These are phyloP conservation scores for Mycena pura DNA, from an alignment of 768 basidiomycete species.

Conservation along the genomic window DNA sequence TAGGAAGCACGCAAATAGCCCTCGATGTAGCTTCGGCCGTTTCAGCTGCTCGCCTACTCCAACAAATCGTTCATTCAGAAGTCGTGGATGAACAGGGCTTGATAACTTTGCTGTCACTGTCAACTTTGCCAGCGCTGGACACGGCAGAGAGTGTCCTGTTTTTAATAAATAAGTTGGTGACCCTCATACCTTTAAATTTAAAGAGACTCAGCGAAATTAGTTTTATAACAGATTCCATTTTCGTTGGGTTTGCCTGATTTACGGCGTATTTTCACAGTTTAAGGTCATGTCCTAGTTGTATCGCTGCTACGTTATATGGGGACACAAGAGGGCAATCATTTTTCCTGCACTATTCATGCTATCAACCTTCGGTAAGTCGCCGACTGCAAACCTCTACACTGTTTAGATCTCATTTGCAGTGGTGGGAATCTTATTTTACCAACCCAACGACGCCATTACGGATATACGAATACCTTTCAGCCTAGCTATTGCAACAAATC, in stretches of 20 bases:
- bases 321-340: background rate
- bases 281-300: background rate
- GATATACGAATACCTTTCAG: too few species aligned
- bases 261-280: background rate
- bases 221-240: background rate
- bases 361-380: background rate
- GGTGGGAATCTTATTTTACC: background rate
- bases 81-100: background rate
- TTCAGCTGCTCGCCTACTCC: background rate
- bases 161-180: background rate
- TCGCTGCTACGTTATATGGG: background rate
- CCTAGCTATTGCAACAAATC: background rate
- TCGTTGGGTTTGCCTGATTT: background rate
- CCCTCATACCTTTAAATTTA: background rate
- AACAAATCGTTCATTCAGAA: background rate
- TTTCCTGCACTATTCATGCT: background rate
- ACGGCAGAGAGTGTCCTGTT: too few species aligned
- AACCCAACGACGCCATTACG: background rate
- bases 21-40: background rate
- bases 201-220: background rate
- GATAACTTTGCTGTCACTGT: too few species aligned
- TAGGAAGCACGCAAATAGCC: background rate
- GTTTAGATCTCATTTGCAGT: background rate
- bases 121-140: background rate
- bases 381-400: background rate